A percentile compares a stretch with the other conserved stretches of the same genome.
phyloP scores from a whole-genome alignment of 305 asterid species.

The Salvia sclarea region DNA sequence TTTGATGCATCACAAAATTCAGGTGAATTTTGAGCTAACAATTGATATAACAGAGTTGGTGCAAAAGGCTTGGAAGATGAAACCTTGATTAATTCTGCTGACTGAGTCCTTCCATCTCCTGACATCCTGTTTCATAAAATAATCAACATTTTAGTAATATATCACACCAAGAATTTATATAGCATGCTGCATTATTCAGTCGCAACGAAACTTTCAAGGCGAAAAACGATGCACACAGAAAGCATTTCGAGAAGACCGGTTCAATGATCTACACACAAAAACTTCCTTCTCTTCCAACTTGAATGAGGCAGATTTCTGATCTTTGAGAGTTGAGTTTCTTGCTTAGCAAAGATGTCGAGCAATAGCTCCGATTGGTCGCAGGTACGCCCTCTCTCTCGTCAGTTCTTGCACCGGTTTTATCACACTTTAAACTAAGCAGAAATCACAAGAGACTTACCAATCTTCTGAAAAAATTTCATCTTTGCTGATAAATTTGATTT shows the following conservation, averaged over 20 bases:
- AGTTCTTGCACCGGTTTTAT: slow-evolving; percentile 4
- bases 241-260: slow-evolving; percentile 27
- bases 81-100: slow-evolving; percentile 13
- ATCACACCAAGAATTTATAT: not conserved
- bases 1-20: not conserved
- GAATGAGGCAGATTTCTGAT: slow-evolving; percentile 8
- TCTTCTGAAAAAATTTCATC: not conserved
- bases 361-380: slow-evolving; percentile 51
- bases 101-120: slow-evolving; percentile 30
- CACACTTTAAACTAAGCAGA: not conserved
- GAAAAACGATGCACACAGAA: slow-evolving; percentile 7
- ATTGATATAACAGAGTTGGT: not conserved
- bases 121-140: slow-evolving; percentile 23
- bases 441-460: not conserved
- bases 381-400: slow-evolving; percentile 34
- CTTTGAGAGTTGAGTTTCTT: slow-evolving; percentile 29
- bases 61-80: not conserved
- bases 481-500: not conserved
- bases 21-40: not conserved
- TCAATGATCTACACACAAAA: slow-evolving; percentile 28
- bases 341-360: slow-evolving; percentile 40
- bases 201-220: slow-evolving; percentile 2
- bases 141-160: slow-evolving; percentile 10
- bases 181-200: slow-evolving; percentile 24
- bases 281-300: not conserved